Base-by-base conservation (phyloP, 768 basidiomycete species). In the Holtermannia corniformis region DNA sequence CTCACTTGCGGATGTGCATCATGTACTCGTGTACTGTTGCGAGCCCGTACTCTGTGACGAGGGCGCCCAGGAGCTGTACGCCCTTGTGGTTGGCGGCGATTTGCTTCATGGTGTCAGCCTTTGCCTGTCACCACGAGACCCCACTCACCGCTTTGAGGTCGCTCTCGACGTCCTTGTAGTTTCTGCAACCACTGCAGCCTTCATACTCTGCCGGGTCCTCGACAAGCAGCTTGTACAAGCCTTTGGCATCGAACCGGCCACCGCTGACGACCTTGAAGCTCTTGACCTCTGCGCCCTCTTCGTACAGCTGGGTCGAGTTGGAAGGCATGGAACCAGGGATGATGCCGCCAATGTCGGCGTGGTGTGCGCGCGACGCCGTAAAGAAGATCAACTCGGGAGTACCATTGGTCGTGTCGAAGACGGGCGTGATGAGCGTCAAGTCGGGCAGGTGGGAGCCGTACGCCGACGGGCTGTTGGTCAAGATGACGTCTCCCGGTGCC, bases 271-370 rank as follows among this genome's bases (percentile, higher is more conserved):
- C 82, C 73, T 92, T 95, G 78, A 96, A 87, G 68, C 84, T 85
- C 60, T 83, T 78, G 46, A 96, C 85, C 64, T 90, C 81, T 0
- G 92, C 92, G 21, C 92, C 92, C 67, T 96, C 92, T 68, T 96
- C 86, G 58, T 86, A 91, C 42, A 96, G 84, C 57, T 80, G 87
- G 57, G 84, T 84, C n/a, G 84, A 85, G 1, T 87, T 91, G 0
- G 92, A 88, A 0, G 92, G 91, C 92, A 96, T 96, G 24, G 87
- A 89, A 10, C 68, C 88, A 3, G 89, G 87, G 3, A 88, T 77
- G 57, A 91, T 91, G 0, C 90, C 90, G 1, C 90, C 89, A 44
- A 70, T 67, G 72, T 93, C 89, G 3, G 88, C 87, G 72, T 93
- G 90, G 68, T 93, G 90, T 0, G 88, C 91, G 47, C 91, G 80